Conservation (phyloP, 2,329 filamentous ascomycete genomes). For the Ophiostoma ips region DNA sequence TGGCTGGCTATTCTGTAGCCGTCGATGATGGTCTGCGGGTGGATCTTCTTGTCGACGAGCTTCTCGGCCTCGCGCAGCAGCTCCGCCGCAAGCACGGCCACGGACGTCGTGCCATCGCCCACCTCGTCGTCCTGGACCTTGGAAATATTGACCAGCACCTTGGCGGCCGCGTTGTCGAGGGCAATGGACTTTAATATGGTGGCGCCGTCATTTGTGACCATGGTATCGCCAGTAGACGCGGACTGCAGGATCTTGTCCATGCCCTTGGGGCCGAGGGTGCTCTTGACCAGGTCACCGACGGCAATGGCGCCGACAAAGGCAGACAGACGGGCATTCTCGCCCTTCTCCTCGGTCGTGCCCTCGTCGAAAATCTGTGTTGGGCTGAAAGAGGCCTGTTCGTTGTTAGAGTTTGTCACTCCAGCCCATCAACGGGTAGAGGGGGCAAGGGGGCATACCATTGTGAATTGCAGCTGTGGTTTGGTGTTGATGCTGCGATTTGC, state of each 20-base stretch:
- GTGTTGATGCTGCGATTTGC: neutral
- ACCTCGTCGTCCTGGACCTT: conserved; percentile 99
- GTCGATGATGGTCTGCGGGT: conserved; percentile 98
- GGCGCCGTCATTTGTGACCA: conserved; percentile 97
- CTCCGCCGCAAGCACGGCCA: conserved; percentile 88
- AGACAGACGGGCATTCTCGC: conserved; percentile 96
- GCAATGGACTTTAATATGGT: conserved; percentile 98
- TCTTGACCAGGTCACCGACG: conserved; percentile 94
- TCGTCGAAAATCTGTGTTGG: conserved; percentile 97
- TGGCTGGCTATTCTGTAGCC: conserved; percentile 94
- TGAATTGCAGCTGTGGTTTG: neutral
- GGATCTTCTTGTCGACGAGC: conserved; percentile 94
- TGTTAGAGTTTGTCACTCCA: neutral
- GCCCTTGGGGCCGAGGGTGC: conserved; percentile 89
- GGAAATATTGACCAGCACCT: conserved; percentile 97
- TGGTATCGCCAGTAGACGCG: conserved; percentile 92
- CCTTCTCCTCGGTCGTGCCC: conserved; percentile 94
- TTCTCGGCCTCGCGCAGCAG: conserved; percentile 92
- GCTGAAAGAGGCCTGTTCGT: conserved; percentile 47
- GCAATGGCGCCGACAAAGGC: conserved; percentile 97
- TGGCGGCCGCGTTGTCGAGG: conserved; percentile 93
- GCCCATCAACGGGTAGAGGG: neutral
- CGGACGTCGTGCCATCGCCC: conserved; percentile 95
- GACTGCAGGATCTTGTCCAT: conserved; percentile 99
- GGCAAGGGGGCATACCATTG: neutral